Evolutionary conservation across 2,329 filamentous ascomycete species (phyloP), one percentile per base, ranked within the genome.

Genomic region (Apiospora aurea): DNA sequence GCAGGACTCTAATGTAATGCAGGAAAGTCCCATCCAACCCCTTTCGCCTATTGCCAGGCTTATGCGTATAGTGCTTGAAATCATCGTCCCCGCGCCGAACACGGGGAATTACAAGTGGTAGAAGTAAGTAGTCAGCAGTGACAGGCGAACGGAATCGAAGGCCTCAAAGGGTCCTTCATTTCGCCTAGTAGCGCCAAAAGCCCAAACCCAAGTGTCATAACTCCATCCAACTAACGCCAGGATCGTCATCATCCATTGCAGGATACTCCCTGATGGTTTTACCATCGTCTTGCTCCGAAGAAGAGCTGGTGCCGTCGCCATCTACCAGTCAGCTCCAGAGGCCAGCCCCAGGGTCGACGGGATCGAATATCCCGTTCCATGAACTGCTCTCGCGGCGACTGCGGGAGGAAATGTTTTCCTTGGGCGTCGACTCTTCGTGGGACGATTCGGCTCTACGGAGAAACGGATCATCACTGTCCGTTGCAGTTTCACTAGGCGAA

Each of bases 271-370:
- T n/a, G 57, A 64, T 41, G 21, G 21, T 41, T 21, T n/a, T 41
- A n/a, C n/a, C 34, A n/a, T 41, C 34, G 34, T 41, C 57, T n/a
- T 41, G 57, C 18, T 61, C 53, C n/a, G 34, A 29, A 10, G 11
- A 8, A 5, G 57, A 64, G 57, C 57, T 41, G 57, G 34, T 68
- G 24, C 47, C 34, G 10, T 53, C 68, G 7, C 8, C 68, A 34
- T 57, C 68, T 1, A 57, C 68, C 11, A 69, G 68, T 69, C 68
- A 69, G 46, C 68, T 69, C 46, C 68, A 69, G 18, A 69, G 68
- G 8, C 68, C 68, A 4, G 47, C 47, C 4, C 68, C 34, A 1
- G 75, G 96, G 98, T 79, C 53, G 18, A 67, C 53, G n/a, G 34
- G 51, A 14, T 70, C 51, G 5, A 44, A 24, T 7, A 69, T 49